Evolutionary conservation across 768 basidiomycete genomes (phyloP), one percentile per base, ranked within the genome.

Genomic region (Suillus brevipes): DNA sequence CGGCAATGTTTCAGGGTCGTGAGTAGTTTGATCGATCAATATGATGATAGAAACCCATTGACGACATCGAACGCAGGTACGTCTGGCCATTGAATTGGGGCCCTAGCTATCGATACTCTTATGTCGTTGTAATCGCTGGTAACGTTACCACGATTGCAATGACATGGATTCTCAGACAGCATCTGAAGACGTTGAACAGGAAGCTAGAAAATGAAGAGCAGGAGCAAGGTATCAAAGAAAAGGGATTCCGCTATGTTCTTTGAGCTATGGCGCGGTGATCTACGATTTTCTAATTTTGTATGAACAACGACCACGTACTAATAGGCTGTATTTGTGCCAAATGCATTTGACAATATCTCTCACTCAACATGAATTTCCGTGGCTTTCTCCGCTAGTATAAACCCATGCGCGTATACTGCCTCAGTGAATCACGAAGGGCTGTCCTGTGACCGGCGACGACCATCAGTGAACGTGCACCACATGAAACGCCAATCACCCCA

Each of bases 1-100:
- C 8, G 95, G 94, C 0, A 96, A 95, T 77, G 80, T 97, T 53
- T 79, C 87, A 58, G 94, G 94, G 66, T 89, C 92, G 81, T 95
- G 80, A 79, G 87, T 85, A 34, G 63, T 23, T 28, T 56, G 52
- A 16, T 36, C 61, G 62, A 20, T 60, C 45, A 10, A 25, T 13
- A 37, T 28, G 36, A 14, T 20, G 14, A 38, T 60, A 57, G 58
- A 16, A 62, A 36, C 57, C 16, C 12, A 34, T 62, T 34, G 13
- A 37, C 31, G 23, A 16, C 13, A 16, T n/a, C 40, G 25, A 28
- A 69, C 4, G 45, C 69, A 86, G 86, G 57, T 90, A 90, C 67
- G 78, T 85, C 13, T 92, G 89, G 88, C 89, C 88, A 18, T 75
- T 74, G 37, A 71, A 74, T 9, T 94, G 89, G 90, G 91, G 89